Percentiles rank a stretch among this genome's conserved stretches.
Evolutionary conservation across 2,329 filamentous ascomycete species (phyloP).

Genomic region (Fusarium praegraminearum): DNA sequence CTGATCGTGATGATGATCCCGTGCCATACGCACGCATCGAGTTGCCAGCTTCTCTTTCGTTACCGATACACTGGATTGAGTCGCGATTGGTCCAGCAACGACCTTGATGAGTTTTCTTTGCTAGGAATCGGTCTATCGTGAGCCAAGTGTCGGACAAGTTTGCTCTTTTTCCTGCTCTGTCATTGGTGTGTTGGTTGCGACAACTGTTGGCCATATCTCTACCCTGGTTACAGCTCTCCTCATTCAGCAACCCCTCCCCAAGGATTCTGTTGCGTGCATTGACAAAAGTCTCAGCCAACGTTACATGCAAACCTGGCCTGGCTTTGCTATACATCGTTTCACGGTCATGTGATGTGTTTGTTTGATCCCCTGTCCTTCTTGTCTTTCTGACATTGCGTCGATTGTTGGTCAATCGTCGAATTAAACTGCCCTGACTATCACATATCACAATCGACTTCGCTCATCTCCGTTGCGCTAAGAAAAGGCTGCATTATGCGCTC

Average conservation of each 20-base stretch:
- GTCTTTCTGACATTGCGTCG: not conserved
- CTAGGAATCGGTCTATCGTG: constrained; percentile 6
- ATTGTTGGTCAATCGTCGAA: constrained; percentile 4
- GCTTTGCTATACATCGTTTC: constrained; percentile 4
- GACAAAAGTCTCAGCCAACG: constrained; percentile 2
- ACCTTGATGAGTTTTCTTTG: constrained; percentile 2
- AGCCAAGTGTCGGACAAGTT: constrained; percentile 27
- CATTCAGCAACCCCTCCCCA: constrained; percentile 1
- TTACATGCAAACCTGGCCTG: not conserved
- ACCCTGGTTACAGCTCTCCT: constrained; percentile 11
- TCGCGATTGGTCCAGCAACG: constrained; percentile 7
- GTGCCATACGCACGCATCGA: constrained; percentile 2
- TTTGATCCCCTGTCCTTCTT: not conserved
- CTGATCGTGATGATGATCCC: constrained; percentile 22
- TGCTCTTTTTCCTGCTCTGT: constrained; percentile 7
- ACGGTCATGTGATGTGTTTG: constrained; percentile 16
- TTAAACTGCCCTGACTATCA: constrained; percentile 29
- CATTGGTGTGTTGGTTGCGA: constrained; percentile 35
- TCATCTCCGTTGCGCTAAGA: constrained; percentile 32
- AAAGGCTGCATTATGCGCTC: constrained; percentile 21
- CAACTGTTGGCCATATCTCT: not conserved
- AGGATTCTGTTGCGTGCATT: not conserved
- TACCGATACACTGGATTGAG: constrained; percentile 15
- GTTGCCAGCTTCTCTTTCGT: constrained; percentile 26
- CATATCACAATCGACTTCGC: constrained; percentile 38